Percentiles rank a stretch among this genome's conserved stretches.
phyloP scores from a whole-genome alignment of 2,329 filamentous ascomycete genomes.

The Graphiopsis chlorocephala region DNA sequence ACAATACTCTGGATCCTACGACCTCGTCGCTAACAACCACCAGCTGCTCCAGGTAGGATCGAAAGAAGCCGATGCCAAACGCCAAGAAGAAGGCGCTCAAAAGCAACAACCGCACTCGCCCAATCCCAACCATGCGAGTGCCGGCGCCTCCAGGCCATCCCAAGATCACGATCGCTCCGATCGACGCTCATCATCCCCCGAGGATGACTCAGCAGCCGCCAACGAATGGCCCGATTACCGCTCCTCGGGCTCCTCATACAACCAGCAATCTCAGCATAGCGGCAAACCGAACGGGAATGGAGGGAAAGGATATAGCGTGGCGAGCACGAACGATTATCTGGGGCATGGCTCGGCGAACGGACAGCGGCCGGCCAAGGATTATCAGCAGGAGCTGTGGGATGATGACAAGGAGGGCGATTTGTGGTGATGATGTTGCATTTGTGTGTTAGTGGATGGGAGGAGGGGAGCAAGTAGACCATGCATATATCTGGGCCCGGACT shows the following conservation, averaged over 20 bases:
- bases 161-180: neutral
- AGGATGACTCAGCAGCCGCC: neutral
- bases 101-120: constrained; percentile 11
- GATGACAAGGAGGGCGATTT: constrained; percentile 31
- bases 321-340: constrained; percentile 34
- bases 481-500: neutral
- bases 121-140: neutral
- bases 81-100: constrained; percentile 1
- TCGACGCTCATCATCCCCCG: constrained; percentile 1
- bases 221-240: constrained; percentile 17
- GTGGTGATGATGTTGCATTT: constrained; percentile 28
- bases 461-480: neutral
- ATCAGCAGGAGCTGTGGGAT: constrained; percentile 29
- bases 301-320: constrained; percentile 32
- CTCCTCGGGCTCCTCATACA: constrained; percentile 12
- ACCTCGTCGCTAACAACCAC: neutral
- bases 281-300: constrained; percentile 16
- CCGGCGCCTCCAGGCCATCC: neutral
- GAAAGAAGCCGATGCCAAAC: constrained; percentile 12
- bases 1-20: neutral
- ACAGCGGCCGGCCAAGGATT: constrained; percentile 27
- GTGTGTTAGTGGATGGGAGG: neutral
- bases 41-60: constrained; percentile 15
- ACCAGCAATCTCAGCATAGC: constrained; percentile 19
- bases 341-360: constrained; percentile 26